Percentiles rank a stretch among this genome's conserved stretches.
Conservation (phyloP, 495 filamentous ascomycete species). For the Annulohypoxylon maeteangense region DNA sequence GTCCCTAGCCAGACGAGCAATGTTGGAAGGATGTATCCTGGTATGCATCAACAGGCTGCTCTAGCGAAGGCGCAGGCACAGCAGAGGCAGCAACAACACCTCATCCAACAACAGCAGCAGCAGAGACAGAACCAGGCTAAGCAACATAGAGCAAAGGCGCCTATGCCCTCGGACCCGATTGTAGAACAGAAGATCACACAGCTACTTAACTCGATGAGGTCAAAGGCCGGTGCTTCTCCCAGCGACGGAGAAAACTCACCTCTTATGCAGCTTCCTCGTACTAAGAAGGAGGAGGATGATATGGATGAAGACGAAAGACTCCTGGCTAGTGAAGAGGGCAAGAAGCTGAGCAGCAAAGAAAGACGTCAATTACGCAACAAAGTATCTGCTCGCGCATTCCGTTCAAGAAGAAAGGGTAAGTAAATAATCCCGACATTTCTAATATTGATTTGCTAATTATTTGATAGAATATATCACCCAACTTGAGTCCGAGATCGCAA, state of each 20-base stretch:
- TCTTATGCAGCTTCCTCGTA: constrained; percentile 66
- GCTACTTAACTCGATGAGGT: constrained; percentile 83
- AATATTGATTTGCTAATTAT: constrained; percentile 59
- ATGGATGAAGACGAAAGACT: constrained; percentile 98
- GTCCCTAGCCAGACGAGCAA: constrained; percentile 61
- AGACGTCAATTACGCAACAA: constrained; percentile 96
- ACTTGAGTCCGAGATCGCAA: constrained; percentile 85
- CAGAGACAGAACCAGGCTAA: constrained; percentile 49
- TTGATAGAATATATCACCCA: constrained; percentile 88
- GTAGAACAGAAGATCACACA: constrained; percentile 89
- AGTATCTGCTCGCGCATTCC: constrained; percentile 96
- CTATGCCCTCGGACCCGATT: constrained; percentile 68
- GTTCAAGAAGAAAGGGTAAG: constrained; percentile 94
- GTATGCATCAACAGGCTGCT: constrained; percentile 91
- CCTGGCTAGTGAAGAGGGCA: constrained; percentile 93
- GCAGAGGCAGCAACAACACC: constrained; percentile 73
- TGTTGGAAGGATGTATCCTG: constrained; percentile 81
- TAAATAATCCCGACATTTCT: neutral
- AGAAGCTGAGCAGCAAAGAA: constrained; percentile 95
- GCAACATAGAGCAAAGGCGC: constrained; percentile 57
- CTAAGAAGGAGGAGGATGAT: constrained; percentile 89
- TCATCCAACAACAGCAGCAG: constrained; percentile 66
- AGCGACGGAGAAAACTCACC: constrained; percentile 63
- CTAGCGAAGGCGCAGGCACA: constrained; percentile 79
- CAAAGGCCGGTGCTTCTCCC: constrained; percentile 62